phyloP scores from a whole-genome alignment of 331 rosid genomes.

The Ulmus americana region DNA sequence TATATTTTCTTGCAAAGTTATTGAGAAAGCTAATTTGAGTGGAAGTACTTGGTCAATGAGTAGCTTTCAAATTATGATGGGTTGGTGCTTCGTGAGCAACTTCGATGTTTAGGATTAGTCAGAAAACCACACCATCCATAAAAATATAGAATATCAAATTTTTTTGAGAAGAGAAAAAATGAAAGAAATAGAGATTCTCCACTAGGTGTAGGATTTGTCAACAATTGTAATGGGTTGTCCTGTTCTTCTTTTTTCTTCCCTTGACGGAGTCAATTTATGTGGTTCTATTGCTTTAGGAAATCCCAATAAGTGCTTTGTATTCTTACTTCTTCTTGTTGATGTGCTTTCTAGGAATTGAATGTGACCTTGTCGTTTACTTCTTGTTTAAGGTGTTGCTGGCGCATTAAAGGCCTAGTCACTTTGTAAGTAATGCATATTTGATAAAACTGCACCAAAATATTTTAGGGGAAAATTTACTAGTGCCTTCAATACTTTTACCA shows the following conservation, averaged over 20 bases:
- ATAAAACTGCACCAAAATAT: too few relatives aligned
- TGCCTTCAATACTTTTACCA: too few relatives aligned
- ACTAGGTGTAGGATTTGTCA: conserved; percentile 2
- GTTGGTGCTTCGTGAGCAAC: conserved; percentile 3
- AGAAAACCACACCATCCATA: background rate
- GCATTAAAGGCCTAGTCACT: background rate
- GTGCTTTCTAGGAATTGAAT: background rate
- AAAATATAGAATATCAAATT: background rate
- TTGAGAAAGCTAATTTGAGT: background rate
- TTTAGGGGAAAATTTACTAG: too few relatives aligned
- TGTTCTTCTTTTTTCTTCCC: background rate
- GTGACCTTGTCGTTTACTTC: background rate
- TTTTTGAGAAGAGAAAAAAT: background rate
- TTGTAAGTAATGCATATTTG: too few relatives aligned
- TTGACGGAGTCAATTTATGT: background rate
- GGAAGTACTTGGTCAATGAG: conserved; percentile 4
- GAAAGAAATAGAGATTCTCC: conserved; percentile 7
- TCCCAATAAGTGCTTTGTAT: background rate
- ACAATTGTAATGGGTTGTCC: background rate
- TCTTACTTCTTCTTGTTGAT: too few relatives aligned
- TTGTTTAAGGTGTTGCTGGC: conserved; percentile 2
- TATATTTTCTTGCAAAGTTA: too few relatives aligned
- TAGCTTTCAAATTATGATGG: background rate
- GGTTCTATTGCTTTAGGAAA: background rate
- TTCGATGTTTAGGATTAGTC: background rate